Evolutionary conservation across 306 rosid genomes (phyloP).

Genomic region (cucumber (Cucumis sativus)): DNA sequence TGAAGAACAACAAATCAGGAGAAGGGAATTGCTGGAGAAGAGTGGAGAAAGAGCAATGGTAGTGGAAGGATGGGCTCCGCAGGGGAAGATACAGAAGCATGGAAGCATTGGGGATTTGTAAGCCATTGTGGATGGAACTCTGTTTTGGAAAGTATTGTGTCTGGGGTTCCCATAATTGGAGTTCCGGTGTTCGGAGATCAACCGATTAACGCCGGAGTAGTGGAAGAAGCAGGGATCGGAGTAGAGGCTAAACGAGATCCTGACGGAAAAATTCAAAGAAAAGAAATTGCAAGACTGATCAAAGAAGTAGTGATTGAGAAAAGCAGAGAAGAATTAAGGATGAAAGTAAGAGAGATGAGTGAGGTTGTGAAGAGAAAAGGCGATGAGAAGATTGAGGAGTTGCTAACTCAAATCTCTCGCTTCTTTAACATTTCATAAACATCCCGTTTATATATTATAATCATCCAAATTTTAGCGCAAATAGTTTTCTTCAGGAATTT

Average conservation of each 20-base stretch:
- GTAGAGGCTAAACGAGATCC: conserved; percentile 8
- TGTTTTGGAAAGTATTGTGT: conserved; percentile 15
- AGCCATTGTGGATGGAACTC: conserved; percentile 30
- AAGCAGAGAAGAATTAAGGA: neutral
- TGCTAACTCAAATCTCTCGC: neutral
- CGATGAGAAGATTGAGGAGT: conserved; percentile 7
- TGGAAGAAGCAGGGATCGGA: conserved; percentile 11
- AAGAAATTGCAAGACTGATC: conserved; percentile 3
- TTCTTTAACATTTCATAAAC: neutral
- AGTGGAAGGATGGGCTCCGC: conserved; percentile 19
- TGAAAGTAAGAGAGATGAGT: neutral
- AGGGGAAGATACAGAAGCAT: conserved; percentile 10
- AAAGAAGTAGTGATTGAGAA: conserved; percentile 9
- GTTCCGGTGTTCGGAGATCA: conserved; percentile 14
- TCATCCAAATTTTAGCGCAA: too few species aligned
- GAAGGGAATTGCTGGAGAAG: conserved; percentile 1
- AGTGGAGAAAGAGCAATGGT: conserved; percentile 9
- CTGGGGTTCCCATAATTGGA: conserved; percentile 16
- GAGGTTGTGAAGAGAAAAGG: neutral
- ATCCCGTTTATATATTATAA: too few species aligned
- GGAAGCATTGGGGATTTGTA: conserved; percentile 17
- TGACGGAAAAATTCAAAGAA: neutral
- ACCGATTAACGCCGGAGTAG: conserved; percentile 7
- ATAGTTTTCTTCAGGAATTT: too few species aligned
- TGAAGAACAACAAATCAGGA: neutral